Percentiles rank a stretch among this genome's conserved stretches.
Evolutionary conservation across 768 basidiomycete genomes (phyloP).

Genomic region (Asterophora lycoperdoides): DNA sequence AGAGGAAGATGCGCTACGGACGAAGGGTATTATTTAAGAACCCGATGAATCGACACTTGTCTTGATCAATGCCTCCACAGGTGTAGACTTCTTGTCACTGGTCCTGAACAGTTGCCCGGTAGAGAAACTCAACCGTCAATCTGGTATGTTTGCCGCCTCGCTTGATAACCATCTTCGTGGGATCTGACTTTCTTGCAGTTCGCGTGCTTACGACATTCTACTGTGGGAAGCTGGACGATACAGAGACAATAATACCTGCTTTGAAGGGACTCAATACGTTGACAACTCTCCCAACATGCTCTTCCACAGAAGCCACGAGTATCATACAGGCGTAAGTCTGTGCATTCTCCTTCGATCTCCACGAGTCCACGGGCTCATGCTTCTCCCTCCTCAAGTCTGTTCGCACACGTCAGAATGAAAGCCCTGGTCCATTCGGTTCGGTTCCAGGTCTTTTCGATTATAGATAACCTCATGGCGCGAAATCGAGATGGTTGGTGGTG

Average conservation of each 20-base stretch:
- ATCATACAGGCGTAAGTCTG: slow-evolving; percentile 54
- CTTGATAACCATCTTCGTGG: not conserved
- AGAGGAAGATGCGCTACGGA: slow-evolving; percentile 72
- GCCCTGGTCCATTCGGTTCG: slow-evolving; percentile 78
- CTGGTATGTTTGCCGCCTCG: slow-evolving; percentile 50
- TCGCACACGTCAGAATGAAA: slow-evolving; percentile 76
- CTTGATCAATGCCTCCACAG: slow-evolving; percentile 36
- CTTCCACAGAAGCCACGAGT: slow-evolving; percentile 57
- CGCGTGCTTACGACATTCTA: slow-evolving; percentile 82
- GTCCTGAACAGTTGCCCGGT: slow-evolving; percentile 60
- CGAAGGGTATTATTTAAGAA: slow-evolving; percentile 57
- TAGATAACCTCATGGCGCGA: slow-evolving; percentile 72
- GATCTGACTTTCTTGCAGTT: slow-evolving; percentile 41
- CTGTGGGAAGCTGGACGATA: slow-evolving; percentile 81
- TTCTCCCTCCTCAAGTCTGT: slow-evolving; percentile 47
- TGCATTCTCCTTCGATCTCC: not conserved
- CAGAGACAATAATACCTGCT: slow-evolving; percentile 78
- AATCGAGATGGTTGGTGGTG: slow-evolving; percentile 57
- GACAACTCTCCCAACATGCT: slow-evolving; percentile 57
- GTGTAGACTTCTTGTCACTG: slow-evolving; percentile 77
- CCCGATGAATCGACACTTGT: not conserved
- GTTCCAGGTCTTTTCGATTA: slow-evolving; percentile 72
- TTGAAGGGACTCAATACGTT: slow-evolving; percentile 72
- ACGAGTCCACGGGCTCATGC: slow-evolving; percentile 2
- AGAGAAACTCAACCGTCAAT: slow-evolving; percentile 70